Base-by-base conservation (phyloP, 768 basidiomycete species). In the Mycena capillaripes region DNA sequence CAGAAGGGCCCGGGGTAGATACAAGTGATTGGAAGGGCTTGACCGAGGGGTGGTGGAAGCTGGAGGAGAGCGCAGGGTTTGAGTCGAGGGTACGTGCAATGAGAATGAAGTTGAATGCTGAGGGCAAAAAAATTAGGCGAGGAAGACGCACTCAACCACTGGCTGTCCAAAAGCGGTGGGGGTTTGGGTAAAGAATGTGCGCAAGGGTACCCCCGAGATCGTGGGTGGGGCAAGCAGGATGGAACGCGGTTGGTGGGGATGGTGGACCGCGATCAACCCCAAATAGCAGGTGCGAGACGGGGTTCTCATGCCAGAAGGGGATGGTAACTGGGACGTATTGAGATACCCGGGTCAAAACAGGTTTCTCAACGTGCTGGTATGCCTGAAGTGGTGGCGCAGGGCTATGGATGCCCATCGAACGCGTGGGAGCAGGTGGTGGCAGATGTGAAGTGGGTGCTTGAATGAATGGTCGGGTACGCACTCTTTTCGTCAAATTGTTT, bases 221-320 rank as follows among this genome's bases (percentile, higher is more conserved):
- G 16, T 21, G 11, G 21, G 16, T 36, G 34, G 34, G 7, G 34
- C 21, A 2, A n/a, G 23, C 4, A 30, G 5, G 3, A 56, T 58
- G 38, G 11, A 19, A 0, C n/a, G 6, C 23, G 2, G 25, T 4
- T 66, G 53, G 53, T 36, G 44, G 30, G 17, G 8, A 12, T 66
- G 65, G 55, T 66, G 65, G 65, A 27, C 11, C 2, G 29, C 17
- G 1, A 66, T 66, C 14, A 66, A 66, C 44, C 65, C 65, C 2
- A 7, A 16, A 12, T 66, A 56, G 65, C 53, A 56, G n/a, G 36
- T 7, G 10, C 6, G 16, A 2, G 29, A 42, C 2, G 65, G 65
- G 7, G 1, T 7, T 30, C 56, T 66, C 11, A 30, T 66, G 25
- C 19, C 16, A 17, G 42, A 34, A 23, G 65, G 44, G 4, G 42